Percentiles rank a stretch among this genome's conserved stretches.
Conservation (phyloP, 2,329 filamentous ascomycete species). For the Xylaria sp. region DNA sequence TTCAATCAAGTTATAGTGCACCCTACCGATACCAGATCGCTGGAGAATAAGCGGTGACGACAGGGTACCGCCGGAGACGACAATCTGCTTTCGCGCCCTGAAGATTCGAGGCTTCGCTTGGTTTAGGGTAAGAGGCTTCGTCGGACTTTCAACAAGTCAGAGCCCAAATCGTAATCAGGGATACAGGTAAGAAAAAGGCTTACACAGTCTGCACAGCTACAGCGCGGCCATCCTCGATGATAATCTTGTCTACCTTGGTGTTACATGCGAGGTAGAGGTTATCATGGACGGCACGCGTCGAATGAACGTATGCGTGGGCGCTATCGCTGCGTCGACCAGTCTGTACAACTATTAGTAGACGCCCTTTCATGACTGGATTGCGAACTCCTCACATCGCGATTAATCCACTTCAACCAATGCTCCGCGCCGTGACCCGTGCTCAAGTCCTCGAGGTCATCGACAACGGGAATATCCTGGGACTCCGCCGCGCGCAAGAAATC, state of each 20-base stretch:
- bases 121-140: slow-evolving; percentile 59
- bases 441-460: slow-evolving; percentile 72
- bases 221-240: slow-evolving; percentile 66
- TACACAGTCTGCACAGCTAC: slow-evolving; percentile 64
- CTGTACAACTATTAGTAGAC: slow-evolving; percentile 26
- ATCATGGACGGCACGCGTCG: slow-evolving; percentile 62
- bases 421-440: slow-evolving; percentile 65
- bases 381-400: slow-evolving; percentile 47
- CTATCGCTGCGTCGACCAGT: slow-evolving; percentile 70
- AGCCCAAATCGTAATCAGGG: neutral
- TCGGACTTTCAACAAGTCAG: slow-evolving; percentile 37
- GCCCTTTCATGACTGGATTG: neutral
- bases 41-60: slow-evolving; percentile 71
- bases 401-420: slow-evolving; percentile 85
- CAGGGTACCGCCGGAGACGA: slow-evolving; percentile 66
- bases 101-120: slow-evolving; percentile 51
- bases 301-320: slow-evolving; percentile 73
- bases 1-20: too few relatives aligned
- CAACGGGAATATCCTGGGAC: slow-evolving; percentile 66
- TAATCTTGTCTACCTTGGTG: slow-evolving; percentile 72
- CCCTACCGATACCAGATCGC: slow-evolving; percentile 60
- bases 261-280: slow-evolving; percentile 70
- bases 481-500: slow-evolving; percentile 71
- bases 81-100: slow-evolving; percentile 66
- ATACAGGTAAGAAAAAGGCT: slow-evolving; percentile 28